Conservation (phyloP, 768 basidiomycete species). For the Suillus americanus region DNA sequence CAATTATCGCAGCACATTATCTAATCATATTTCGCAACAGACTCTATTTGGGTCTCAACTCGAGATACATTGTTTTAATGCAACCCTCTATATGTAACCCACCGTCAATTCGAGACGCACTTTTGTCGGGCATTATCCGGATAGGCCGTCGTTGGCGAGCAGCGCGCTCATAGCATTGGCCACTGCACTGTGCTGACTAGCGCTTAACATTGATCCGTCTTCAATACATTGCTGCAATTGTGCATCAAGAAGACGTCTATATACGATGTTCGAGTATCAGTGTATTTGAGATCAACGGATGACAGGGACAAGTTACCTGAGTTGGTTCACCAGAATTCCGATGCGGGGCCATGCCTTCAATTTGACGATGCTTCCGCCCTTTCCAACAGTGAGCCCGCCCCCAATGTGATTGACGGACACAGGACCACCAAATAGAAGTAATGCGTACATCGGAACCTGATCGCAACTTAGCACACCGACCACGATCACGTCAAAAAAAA, state of each 20-base stretch:
- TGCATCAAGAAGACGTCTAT: conserved; percentile 66
- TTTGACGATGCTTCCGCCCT: conserved; percentile 52
- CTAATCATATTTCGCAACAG: neutral
- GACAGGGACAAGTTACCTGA: conserved; percentile 51
- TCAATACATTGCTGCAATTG: conserved; percentile 69
- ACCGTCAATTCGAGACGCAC: neutral
- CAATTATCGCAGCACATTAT: neutral
- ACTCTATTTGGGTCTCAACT: neutral
- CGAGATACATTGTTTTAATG: neutral
- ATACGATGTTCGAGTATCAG: conserved; percentile 4
- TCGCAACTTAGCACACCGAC: neutral
- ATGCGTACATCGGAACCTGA: conserved; percentile 84
- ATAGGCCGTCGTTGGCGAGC: conserved; percentile 37
- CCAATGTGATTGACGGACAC: conserved; percentile 77
- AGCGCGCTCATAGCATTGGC: conserved; percentile 44
- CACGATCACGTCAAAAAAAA: neutral
- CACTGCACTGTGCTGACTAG: conserved; percentile 54
- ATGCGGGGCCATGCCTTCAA: conserved; percentile 88
- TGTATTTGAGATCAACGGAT: neutral
- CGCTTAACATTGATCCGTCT: conserved; percentile 47
- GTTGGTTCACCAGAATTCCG: conserved; percentile 83
- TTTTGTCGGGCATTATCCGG: neutral
- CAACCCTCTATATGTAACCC: neutral
- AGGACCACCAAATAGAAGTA: conserved; percentile 81
- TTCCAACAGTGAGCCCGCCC: conserved; percentile 70